These are phyloP conservation scores for Endocarpon pusillum DNA, from an alignment of 495 filamentous ascomycete species.

Conservation along the genomic window DNA sequence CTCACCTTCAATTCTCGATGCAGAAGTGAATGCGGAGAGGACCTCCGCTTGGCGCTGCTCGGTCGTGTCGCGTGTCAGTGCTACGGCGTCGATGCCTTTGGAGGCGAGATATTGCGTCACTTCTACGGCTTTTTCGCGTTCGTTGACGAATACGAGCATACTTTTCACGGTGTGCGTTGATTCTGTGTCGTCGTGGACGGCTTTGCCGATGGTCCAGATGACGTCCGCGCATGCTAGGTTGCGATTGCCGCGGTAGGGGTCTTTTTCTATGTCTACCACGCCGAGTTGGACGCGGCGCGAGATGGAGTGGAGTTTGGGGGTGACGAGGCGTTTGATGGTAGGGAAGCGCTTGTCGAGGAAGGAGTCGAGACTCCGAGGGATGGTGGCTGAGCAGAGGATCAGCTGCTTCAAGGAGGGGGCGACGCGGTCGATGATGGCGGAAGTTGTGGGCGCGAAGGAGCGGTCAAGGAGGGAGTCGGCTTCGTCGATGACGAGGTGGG, in stretches of 20 bases:
- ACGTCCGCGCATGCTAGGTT: slow-evolving; percentile 81
- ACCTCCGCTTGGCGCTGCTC: slow-evolving; percentile 56
- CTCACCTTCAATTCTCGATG: neutral
- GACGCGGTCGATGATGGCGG: slow-evolving; percentile 57
- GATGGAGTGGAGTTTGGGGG: slow-evolving; percentile 88
- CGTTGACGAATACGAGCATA: slow-evolving; percentile 93
- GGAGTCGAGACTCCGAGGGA: slow-evolving; percentile 71
- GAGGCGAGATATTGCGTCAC: slow-evolving; percentile 60
- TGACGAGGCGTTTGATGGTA: slow-evolving; percentile 66
- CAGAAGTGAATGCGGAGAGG: slow-evolving; percentile 53
- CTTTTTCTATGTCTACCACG: slow-evolving; percentile 75
- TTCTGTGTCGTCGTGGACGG: slow-evolving; percentile 32
- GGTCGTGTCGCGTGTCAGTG: slow-evolving; percentile 64
- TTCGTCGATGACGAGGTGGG: slow-evolving; percentile 79
- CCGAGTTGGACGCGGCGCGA: slow-evolving; percentile 86
- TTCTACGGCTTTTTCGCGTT: slow-evolving; percentile 72
- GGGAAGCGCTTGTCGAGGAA: slow-evolving; percentile 70
- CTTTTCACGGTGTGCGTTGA: slow-evolving; percentile 41
- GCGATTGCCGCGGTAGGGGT: slow-evolving; percentile 83
- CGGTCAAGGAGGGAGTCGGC: slow-evolving; percentile 91
- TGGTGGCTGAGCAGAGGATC: slow-evolving; percentile 93
- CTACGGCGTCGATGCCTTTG: slow-evolving; percentile 76
- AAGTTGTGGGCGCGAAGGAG: slow-evolving; percentile 70
- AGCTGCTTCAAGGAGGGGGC: slow-evolving; percentile 67
- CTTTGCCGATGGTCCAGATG: slow-evolving; percentile 83